These are phyloP conservation scores for Antitrichia curtipendula DNA, from an alignment of 225 moss, liverwort and hornwort genomes.

Conservation along the genomic window DNA sequence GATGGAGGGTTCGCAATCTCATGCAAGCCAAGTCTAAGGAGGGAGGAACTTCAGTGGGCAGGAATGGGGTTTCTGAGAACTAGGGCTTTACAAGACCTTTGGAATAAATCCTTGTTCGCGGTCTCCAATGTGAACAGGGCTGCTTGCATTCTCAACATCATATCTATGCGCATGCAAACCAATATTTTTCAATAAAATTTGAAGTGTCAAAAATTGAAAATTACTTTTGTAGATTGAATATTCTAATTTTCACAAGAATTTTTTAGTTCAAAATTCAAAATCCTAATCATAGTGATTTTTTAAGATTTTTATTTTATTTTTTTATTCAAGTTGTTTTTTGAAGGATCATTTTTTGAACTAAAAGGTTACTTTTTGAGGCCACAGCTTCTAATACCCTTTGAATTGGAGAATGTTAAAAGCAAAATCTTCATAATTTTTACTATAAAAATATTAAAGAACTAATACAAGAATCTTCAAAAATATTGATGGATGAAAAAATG, in stretches of 20 bases:
- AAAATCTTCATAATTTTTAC: neutral
- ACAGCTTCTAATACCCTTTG: accelerated
- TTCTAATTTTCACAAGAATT: neutral
- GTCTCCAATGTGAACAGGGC: neutral
- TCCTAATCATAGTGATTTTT: neutral
- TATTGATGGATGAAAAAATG: neutral
- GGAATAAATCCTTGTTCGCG: neutral
- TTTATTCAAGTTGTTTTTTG: neutral
- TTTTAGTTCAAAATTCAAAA: neutral
- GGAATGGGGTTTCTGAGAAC: neutral
- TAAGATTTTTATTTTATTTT: neutral
- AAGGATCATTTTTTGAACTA: neutral
- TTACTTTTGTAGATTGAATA: too few relatives aligned
- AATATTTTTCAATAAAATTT: neutral
- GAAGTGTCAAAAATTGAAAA: neutral
- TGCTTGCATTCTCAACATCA: neutral
- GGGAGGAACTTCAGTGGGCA: neutral
- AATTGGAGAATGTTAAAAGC: neutral
- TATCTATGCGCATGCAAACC: too few relatives aligned
- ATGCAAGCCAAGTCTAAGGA: neutral
- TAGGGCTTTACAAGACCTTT: neutral
- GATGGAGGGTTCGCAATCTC: neutral
- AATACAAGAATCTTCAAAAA: neutral
- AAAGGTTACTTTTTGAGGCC: neutral
- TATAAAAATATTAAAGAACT: neutral